Conservation (phyloP, 192 early-diverging fungal genomes). For the Coemansia sp. region DNA sequence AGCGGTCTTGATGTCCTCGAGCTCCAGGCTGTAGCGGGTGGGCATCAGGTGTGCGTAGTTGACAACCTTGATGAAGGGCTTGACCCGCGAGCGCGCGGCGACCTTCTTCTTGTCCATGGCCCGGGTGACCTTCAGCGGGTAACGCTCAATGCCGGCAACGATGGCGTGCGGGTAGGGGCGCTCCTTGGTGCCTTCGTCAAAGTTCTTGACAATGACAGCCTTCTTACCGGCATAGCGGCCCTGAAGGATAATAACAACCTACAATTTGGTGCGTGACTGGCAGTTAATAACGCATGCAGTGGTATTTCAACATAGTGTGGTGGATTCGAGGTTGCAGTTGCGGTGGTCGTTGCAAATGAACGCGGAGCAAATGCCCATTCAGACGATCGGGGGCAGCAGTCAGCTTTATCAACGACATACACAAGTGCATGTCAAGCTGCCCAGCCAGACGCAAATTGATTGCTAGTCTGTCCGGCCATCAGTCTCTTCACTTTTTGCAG, state of each 20-base stretch:
- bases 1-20: slow-evolving; percentile 87
- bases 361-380: too few species aligned
- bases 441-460: too few species aligned
- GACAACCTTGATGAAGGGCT: slow-evolving; percentile 98
- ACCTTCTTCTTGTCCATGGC: slow-evolving; percentile 94
- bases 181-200: slow-evolving; percentile 97
- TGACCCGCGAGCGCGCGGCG: slow-evolving; percentile 94
- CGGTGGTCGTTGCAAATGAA: too few species aligned
- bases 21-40: slow-evolving; percentile 97
- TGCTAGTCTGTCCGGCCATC: too few species aligned
- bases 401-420: too few species aligned
- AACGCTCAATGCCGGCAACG: slow-evolving; percentile 96
- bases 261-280: too few species aligned
- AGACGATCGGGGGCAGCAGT: too few species aligned
- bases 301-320: too few species aligned
- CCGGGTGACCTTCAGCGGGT: slow-evolving; percentile 97
- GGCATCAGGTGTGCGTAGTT: slow-evolving; percentile 99
- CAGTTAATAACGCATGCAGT: too few species aligned
- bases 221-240: slow-evolving; percentile 99
- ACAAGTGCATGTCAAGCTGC: too few species aligned
- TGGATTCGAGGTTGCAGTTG: too few species aligned
- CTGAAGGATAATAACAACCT: slow-evolving; percentile 98
- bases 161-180: slow-evolving; percentile 97
- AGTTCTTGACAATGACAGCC: slow-evolving; percentile 95
- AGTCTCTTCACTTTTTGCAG: too few species aligned